Evolutionary conservation across 148 eudicot species (phyloP).

Genomic region (Vaccinium corymbosum): DNA sequence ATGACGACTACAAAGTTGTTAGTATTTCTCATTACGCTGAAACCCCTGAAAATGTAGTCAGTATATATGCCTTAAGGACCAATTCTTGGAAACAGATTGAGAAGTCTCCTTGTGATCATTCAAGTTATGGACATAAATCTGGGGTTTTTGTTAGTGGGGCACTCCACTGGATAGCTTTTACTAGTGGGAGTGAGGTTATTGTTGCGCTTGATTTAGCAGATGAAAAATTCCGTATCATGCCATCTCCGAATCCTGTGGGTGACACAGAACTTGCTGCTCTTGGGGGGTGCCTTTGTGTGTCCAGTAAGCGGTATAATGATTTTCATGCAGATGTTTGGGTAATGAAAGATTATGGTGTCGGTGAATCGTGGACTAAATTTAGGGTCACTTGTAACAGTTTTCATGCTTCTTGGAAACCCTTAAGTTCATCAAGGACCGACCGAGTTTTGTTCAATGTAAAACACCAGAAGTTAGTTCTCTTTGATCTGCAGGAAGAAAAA

Average conservation of each 20-base stretch:
- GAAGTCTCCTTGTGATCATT: neutral
- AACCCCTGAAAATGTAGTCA: neutral
- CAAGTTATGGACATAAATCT: neutral
- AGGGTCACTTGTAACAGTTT: no score
- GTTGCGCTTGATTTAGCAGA: neutral
- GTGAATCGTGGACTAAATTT: conserved; percentile 4
- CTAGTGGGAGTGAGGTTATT: neutral
- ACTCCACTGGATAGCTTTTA: neutral
- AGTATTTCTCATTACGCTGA: no score
- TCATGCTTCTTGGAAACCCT: no score
- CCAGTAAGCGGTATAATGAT: no score
- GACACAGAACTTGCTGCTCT: neutral
- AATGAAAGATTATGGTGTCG: neutral
- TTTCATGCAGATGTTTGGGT: neutral
- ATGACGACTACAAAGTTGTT: no score
- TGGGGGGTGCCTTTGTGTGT: neutral
- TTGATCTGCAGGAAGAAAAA: neutral
- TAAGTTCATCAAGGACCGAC: neutral
- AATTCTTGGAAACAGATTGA: conserved; percentile 8
- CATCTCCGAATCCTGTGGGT: neutral
- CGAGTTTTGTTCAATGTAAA: neutral
- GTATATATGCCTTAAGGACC: neutral
- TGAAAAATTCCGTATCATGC: neutral
- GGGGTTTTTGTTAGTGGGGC: conserved; percentile 8
- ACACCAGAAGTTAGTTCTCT: neutral